Conservation (phyloP, 768 basidiomycete species). For the Boletus sensibilis region DNA sequence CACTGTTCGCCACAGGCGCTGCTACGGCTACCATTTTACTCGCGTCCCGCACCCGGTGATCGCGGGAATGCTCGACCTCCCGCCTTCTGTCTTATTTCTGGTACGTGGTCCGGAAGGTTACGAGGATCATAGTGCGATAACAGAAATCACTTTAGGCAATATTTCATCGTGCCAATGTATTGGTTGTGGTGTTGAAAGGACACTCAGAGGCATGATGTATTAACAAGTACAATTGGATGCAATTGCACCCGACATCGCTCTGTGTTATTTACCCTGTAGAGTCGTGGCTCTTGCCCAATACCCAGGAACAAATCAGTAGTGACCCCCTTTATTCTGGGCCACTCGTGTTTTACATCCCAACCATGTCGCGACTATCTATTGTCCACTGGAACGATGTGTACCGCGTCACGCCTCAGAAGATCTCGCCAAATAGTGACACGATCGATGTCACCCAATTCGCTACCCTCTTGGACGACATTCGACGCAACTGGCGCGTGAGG, state of each 20-base stretch:
- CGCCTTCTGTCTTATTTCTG: background rate
- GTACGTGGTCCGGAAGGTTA: constrained; percentile 6
- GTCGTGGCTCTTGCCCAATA: background rate
- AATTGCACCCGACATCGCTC: too few species aligned
- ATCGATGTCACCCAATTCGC: constrained; percentile 87
- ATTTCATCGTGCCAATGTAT: background rate
- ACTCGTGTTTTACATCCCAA: background rate
- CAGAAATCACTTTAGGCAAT: background rate
- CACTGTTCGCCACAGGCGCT: constrained; percentile 45
- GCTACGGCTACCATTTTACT: constrained; percentile 36
- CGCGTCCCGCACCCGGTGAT: constrained; percentile 34
- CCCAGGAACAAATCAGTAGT: constrained; percentile 4
- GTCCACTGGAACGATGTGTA: constrained; percentile 85
- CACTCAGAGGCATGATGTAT: too few species aligned
- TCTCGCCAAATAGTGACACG: constrained; percentile 52
- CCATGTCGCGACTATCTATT: constrained; percentile 45
- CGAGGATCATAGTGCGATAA: background rate
- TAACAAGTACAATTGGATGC: too few species aligned
- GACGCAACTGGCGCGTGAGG: constrained; percentile 52
- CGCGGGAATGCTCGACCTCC: background rate
- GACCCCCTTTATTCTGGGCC: background rate
- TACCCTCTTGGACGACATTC: constrained; percentile 62
- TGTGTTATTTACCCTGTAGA: too few species aligned
- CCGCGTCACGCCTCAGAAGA: constrained; percentile 73
- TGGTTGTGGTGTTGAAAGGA: too few species aligned